phyloP scores from a whole-genome alignment of 495 filamentous ascomycete species.

The Penicillium chermesinum region DNA sequence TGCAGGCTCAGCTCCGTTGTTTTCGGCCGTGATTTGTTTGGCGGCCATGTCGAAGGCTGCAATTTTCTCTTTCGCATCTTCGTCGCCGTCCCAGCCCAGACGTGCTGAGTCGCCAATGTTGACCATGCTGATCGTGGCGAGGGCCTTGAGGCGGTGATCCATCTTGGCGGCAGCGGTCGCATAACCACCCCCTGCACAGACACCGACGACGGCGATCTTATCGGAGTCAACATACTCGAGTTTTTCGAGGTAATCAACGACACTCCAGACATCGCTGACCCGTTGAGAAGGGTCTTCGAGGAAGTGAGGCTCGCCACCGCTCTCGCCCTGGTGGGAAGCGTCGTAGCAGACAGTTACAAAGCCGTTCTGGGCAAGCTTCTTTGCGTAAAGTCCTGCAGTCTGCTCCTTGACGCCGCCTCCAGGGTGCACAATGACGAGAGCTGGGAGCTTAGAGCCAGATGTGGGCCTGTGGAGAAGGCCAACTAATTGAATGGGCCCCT shows the following conservation, averaged over 20 bases:
- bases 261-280: too few species aligned
- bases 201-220: neutral
- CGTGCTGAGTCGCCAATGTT: constrained; percentile 8
- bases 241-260: neutral
- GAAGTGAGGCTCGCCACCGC: neutral
- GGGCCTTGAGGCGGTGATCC: constrained; percentile 32
- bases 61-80: neutral
- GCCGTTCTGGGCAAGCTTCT: neutral
- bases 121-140: constrained; percentile 29
- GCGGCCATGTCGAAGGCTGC: neutral
- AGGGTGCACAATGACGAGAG: neutral
- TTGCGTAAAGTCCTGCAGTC: neutral
- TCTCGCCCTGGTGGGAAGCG: neutral
- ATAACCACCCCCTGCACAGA: constrained; percentile 22
- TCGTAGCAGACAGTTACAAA: neutral
- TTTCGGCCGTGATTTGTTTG: neutral
- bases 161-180: constrained; percentile 32
- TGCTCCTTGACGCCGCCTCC: neutral
- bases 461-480: too few species aligned
- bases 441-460: too few species aligned
- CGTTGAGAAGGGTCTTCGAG: neutral
- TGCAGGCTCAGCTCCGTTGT: neutral
- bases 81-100: too few species aligned
- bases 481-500: too few species aligned
- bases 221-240: neutral